phyloP scores from a whole-genome alignment of 768 basidiomycete genomes.

The Paxillus ammoniavirescens region DNA sequence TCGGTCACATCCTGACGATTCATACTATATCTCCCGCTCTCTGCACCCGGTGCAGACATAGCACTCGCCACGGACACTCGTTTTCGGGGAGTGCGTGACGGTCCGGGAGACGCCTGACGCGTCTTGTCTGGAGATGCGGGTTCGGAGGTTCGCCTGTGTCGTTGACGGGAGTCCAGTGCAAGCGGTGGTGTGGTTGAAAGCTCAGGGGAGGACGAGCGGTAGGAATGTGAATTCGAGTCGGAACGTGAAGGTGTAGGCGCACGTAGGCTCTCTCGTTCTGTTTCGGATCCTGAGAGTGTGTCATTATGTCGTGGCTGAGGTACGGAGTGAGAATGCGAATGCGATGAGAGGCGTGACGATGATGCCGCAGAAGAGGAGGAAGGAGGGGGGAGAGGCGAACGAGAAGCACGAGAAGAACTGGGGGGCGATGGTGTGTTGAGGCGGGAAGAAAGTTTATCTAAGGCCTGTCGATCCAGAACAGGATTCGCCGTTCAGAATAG shows the following conservation, averaged over 20 bases:
- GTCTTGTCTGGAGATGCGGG: slow-evolving; percentile 45
- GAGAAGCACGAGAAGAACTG: slow-evolving; percentile 34
- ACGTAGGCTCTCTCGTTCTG: slow-evolving; percentile 63
- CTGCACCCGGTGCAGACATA: slow-evolving; percentile 25
- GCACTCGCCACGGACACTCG: slow-evolving; percentile 38
- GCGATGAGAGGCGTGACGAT: slow-evolving; percentile 36
- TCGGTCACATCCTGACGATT: slow-evolving; percentile 43
- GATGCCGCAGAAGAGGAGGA: slow-evolving; percentile 34
- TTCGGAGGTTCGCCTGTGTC: slow-evolving; percentile 46
- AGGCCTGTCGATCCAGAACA: slow-evolving; percentile 40
- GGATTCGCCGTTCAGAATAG: not conserved
- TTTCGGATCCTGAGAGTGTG: slow-evolving; percentile 74
- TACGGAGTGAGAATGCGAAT: slow-evolving; percentile 30
- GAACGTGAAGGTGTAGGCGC: slow-evolving; percentile 31
- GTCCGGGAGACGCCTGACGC: slow-evolving; percentile 38
- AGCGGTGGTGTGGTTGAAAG: slow-evolving; percentile 38
- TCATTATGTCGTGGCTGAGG: slow-evolving; percentile 29
- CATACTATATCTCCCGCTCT: slow-evolving; percentile 21
- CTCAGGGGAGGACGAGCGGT: slow-evolving; percentile 39
- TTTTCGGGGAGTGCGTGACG: slow-evolving; percentile 42
- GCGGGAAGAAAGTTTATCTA: slow-evolving; percentile 67
- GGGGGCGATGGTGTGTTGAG: slow-evolving; percentile 57
- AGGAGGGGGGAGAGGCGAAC: slow-evolving; percentile 35
- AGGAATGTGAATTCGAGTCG: slow-evolving; percentile 29
- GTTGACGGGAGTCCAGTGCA: slow-evolving; percentile 21